phyloP scores from a whole-genome alignment of 208 protist species.

The Leishmania turanica region DNA sequence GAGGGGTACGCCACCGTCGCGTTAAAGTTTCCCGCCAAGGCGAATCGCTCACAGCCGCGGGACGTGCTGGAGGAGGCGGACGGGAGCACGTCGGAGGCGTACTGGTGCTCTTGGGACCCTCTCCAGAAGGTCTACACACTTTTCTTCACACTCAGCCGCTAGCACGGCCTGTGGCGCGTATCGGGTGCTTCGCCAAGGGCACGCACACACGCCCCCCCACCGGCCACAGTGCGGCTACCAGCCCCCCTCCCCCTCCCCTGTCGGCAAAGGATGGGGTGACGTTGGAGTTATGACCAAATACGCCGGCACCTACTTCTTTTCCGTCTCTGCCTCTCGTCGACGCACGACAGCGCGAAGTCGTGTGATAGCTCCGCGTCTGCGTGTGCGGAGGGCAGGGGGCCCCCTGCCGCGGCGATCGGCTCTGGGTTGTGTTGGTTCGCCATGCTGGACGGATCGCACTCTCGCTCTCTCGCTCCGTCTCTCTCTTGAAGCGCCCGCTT shows the following conservation, averaged over 20 bases:
- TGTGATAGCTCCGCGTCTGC: not conserved
- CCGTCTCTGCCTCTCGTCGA: not conserved
- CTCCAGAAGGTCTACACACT: slow-evolving; percentile 67
- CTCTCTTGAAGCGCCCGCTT: not conserved
- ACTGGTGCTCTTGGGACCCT: slow-evolving; percentile 70
- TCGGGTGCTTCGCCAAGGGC: too few relatives aligned
- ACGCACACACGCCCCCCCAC: not conserved
- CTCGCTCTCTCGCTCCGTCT: too few relatives aligned
- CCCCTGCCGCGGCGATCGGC: too few relatives aligned
- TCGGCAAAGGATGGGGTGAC: not conserved
- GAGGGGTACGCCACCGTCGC: slow-evolving; percentile 82
- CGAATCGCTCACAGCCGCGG: slow-evolving; percentile 28
- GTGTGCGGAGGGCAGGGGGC: not conserved
- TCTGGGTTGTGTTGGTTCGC: too few relatives aligned
- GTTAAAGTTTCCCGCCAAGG: slow-evolving; percentile 76
- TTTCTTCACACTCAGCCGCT: slow-evolving; percentile 79
- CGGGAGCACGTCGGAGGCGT: slow-evolving; percentile 37
- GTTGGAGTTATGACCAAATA: not conserved
- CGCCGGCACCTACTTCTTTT: too few relatives aligned
- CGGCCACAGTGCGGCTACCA: not conserved
- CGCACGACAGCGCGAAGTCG: not conserved
- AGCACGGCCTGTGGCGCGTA: not conserved
- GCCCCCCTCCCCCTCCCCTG: not conserved
- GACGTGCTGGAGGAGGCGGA: slow-evolving; percentile 33
- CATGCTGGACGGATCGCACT: too few relatives aligned